These are phyloP conservation scores for Ustilago trichophora DNA, from an alignment of 1,284 basidiomycete genomes.

Conservation along the genomic window DNA sequence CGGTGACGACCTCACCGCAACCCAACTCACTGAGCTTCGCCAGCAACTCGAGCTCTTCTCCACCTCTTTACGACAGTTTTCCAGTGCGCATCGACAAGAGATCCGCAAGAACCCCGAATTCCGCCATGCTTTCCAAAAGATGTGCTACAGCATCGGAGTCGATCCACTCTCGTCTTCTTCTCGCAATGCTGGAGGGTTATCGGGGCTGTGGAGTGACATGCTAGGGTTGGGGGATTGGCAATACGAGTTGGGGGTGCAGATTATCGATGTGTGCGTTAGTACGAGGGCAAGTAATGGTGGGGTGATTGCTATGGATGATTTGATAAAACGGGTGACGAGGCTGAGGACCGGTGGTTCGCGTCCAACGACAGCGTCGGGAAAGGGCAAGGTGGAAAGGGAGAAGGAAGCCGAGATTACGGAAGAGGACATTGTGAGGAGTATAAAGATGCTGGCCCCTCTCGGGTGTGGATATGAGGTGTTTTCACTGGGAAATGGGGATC, in stretches of 20 bases:
- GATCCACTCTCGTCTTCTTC: slow-evolving; percentile 77
- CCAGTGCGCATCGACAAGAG: slow-evolving; percentile 81
- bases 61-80: slow-evolving; percentile 80
- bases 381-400: not conserved
- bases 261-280: slow-evolving; percentile 93
- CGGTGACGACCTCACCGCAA: slow-evolving; percentile 78
- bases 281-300: slow-evolving; percentile 90
- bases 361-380: not conserved
- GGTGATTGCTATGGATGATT: slow-evolving; percentile 85
- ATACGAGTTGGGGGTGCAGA: slow-evolving; percentile 93
- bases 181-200: slow-evolving; percentile 70
- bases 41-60: slow-evolving; percentile 85
- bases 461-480: slow-evolving; percentile 88
- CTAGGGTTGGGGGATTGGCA: slow-evolving; percentile 90
- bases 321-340: slow-evolving; percentile 79
- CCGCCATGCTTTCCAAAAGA: slow-evolving; percentile 90
- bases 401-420: slow-evolving; percentile 71
- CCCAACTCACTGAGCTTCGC: slow-evolving; percentile 81
- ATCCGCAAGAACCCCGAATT: slow-evolving; percentile 87
- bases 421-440: slow-evolving; percentile 84
- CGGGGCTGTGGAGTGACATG: slow-evolving; percentile 84
- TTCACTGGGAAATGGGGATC: slow-evolving; percentile 71
- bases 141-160: slow-evolving; percentile 94
- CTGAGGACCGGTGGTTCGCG: slow-evolving; percentile 72
- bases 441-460: slow-evolving; percentile 86